Percentiles rank a stretch among this genome's conserved stretches.
These are phyloP conservation scores for Colletotrichum sp. DNA, from an alignment of 2,329 filamentous ascomycete genomes.

Conservation along the genomic window DNA sequence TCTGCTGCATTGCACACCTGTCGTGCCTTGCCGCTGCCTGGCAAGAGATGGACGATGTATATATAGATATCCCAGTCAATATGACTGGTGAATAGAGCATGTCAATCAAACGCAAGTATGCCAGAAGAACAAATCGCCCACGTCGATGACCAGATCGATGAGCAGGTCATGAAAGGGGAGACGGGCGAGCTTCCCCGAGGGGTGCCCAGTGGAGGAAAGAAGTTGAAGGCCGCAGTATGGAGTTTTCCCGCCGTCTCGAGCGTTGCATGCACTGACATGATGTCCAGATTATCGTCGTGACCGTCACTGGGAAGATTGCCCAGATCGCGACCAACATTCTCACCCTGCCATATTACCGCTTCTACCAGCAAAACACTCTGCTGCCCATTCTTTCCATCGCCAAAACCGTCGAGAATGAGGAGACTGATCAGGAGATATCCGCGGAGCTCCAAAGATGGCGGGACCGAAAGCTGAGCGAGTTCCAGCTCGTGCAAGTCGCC, in stretches of 20 bases:
- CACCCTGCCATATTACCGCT: conserved; percentile 30
- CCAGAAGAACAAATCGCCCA: neutral
- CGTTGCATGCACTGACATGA: neutral
- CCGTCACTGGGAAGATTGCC: conserved; percentile 10
- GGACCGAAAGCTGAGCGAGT: conserved; percentile 26
- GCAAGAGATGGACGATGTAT: neutral
- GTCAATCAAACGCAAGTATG: neutral
- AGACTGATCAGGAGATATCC: conserved; percentile 18
- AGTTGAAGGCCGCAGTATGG: conserved; percentile 8
- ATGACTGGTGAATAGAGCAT: neutral
- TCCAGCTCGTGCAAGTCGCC: conserved; percentile 27
- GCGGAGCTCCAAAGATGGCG: conserved; percentile 24
- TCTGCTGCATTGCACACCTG: neutral
- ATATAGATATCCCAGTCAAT: neutral
- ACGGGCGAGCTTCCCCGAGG: neutral
- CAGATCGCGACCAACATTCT: conserved; percentile 18
- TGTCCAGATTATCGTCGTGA: conserved; percentile 6
- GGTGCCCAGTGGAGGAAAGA: conserved; percentile 6
- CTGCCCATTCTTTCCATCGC: conserved; percentile 26
- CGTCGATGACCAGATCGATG: neutral
- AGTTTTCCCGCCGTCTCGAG: neutral
- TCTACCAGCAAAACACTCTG: conserved; percentile 29
- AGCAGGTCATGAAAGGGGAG: neutral
- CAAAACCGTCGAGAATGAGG: conserved; percentile 9
- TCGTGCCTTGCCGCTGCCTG: neutral